A percentile compares a stretch with the other conserved stretches of the same genome.
Evolutionary conservation across 2,329 filamentous ascomycete genomes (phyloP).

Genomic region (Volutella citrinella): DNA sequence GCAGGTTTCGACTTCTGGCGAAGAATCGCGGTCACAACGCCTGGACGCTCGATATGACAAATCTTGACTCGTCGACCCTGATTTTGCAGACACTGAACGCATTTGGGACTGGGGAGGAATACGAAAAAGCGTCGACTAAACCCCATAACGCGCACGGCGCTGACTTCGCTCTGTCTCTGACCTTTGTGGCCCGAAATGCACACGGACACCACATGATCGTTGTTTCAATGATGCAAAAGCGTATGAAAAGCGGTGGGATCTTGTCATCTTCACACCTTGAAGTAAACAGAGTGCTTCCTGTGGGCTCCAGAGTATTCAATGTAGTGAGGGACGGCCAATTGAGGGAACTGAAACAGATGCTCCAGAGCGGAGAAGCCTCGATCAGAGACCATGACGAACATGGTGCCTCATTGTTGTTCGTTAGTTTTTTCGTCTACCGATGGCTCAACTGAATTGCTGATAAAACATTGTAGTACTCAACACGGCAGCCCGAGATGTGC

Average conservation of each 20-base stretch:
- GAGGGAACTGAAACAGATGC: conserved; percentile 7
- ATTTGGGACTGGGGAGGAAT: too few relatives aligned
- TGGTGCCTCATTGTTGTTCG: conserved; percentile 15
- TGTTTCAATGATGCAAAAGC: background rate
- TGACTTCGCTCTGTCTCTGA: conserved; percentile 4
- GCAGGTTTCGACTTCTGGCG: too few relatives aligned
- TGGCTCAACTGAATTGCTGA: background rate
- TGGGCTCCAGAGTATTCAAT: conserved; percentile 1
- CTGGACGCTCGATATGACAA: too few relatives aligned
- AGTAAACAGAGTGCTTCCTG: conserved; percentile 3
- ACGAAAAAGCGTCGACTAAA: too few relatives aligned
- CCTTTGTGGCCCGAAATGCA: background rate
- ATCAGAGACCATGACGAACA: conserved; percentile 18
- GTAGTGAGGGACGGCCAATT: conserved; percentile 1
- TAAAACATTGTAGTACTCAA: conserved; percentile 9
- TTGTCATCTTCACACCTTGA: conserved; percentile 5
- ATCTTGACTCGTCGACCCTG: too few relatives aligned
- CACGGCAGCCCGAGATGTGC: conserved; percentile 8
- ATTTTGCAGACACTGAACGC: too few relatives aligned
- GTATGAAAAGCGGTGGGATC: background rate
- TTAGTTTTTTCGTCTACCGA: conserved; percentile 3
- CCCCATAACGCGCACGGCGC: background rate
- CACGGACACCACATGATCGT: conserved; percentile 5
- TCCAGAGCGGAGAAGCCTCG: conserved; percentile 10
- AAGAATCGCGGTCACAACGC: too few relatives aligned